phyloP scores from a whole-genome alignment of 106 monocot species.

The Amphibolis antarctica region DNA sequence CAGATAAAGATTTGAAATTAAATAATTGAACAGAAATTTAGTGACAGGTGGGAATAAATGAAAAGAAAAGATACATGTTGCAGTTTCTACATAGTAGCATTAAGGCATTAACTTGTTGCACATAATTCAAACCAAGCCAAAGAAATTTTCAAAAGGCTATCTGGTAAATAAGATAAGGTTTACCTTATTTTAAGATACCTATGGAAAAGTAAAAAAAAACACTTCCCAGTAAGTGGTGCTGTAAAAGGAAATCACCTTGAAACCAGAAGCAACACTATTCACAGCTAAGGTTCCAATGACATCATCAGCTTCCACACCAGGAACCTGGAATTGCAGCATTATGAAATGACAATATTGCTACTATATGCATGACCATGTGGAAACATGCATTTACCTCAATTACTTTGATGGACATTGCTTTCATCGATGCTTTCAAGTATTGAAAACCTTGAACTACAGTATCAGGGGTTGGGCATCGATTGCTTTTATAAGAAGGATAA shows the following conservation, averaged over 20 bases:
- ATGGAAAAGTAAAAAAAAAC: too few relatives aligned
- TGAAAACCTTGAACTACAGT: conserved; percentile 90
- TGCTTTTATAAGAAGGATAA: conserved; percentile 69
- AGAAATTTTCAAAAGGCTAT: too few relatives aligned
- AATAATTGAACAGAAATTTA: too few relatives aligned
- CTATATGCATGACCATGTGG: background rate
- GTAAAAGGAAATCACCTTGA: conserved; percentile 42
- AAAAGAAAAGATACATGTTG: too few relatives aligned
- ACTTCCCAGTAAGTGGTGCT: too few relatives aligned
- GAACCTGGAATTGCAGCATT: conserved; percentile 51
- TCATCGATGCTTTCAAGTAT: conserved; percentile 94
- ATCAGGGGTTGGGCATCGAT: conserved; percentile 92
- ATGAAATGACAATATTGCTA: background rate
- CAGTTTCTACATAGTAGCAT: too few relatives aligned
- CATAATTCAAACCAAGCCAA: too few relatives aligned
- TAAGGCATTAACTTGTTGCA: too few relatives aligned
- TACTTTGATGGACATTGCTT: conserved; percentile 95
- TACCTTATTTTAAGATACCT: too few relatives aligned
- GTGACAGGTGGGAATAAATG: too few relatives aligned
- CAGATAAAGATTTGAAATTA: too few relatives aligned
- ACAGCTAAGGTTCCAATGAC: conserved; percentile 94
- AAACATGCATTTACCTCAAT: conserved; percentile 62
- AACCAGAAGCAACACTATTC: conserved; percentile 72
- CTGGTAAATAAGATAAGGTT: too few relatives aligned
- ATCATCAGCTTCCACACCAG: conserved; percentile 99